Percentiles rank a stretch among this genome's conserved stretches.
These are phyloP conservation scores for Euphrasia confusa DNA, from an alignment of 257 asterid genomes.

Conservation along the genomic window DNA sequence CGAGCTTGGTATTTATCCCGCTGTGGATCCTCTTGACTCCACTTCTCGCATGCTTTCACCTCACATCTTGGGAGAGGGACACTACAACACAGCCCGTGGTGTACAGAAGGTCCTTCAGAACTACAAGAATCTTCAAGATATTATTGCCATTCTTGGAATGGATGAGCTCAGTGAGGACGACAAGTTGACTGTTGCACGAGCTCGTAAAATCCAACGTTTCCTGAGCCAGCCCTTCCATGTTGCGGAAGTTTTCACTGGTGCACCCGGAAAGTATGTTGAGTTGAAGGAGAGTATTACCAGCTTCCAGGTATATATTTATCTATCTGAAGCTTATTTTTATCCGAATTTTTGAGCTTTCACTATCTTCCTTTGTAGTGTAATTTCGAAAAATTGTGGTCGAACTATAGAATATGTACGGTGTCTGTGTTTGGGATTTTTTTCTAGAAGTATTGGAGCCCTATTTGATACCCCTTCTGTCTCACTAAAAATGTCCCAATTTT, in stretches of 20 bases:
- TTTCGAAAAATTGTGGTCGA: neutral
- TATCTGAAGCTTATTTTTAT: slow-evolving; percentile 3
- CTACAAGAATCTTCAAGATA: slow-evolving; percentile 98
- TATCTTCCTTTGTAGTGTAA: neutral
- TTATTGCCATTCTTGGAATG: slow-evolving; percentile 97
- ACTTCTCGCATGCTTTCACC: slow-evolving; percentile 99
- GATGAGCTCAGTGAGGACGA: slow-evolving; percentile 99
- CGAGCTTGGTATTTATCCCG: slow-evolving; percentile 98
- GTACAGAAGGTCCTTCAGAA: slow-evolving; percentile 94
- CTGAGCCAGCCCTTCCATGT: slow-evolving; percentile 99
- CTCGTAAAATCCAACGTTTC: slow-evolving; percentile 82
- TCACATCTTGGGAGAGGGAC: slow-evolving; percentile 90
- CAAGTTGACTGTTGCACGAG: slow-evolving; percentile 96
- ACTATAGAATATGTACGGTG: neutral
- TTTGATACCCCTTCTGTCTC: too few relatives aligned
- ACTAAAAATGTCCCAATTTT: too few relatives aligned
- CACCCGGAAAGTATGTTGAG: slow-evolving; percentile 94
- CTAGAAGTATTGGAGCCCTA: too few relatives aligned
- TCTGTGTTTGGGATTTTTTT: neutral
- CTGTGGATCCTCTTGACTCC: slow-evolving; percentile 95
- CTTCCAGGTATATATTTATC: slow-evolving; percentile 66
- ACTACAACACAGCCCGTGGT: slow-evolving; percentile 98
- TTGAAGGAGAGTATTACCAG: slow-evolving; percentile 88
- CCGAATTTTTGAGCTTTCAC: neutral
- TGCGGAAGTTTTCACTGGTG: slow-evolving; percentile 99